phyloP scores from a whole-genome alignment of 2,329 filamentous ascomycete species.

The Phyllosticta capitalensis region DNA sequence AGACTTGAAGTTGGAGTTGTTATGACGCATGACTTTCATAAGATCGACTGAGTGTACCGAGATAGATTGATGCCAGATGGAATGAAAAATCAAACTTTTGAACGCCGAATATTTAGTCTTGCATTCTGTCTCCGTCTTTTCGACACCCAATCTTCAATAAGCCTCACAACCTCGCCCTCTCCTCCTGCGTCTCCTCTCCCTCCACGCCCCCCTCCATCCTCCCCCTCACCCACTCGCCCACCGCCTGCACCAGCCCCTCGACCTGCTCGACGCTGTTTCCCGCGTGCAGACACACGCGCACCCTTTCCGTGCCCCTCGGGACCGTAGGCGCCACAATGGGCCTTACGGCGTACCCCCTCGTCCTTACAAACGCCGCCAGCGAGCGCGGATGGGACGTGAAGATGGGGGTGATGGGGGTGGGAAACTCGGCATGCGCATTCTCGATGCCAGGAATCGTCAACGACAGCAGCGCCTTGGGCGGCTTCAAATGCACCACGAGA shows the following conservation, averaged over 20 bases:
- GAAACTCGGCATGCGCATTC: conserved; percentile 10
- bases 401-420: conserved; percentile 24
- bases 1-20: neutral
- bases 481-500: no score
- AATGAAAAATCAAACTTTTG: neutral
- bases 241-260: conserved; percentile 18
- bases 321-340: conserved; percentile 34
- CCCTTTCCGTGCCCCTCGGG: conserved; percentile 28
- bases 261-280: conserved; percentile 31
- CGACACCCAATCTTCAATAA: neutral
- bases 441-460: neutral
- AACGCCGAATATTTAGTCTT: neutral
- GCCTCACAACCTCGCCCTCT: neutral
- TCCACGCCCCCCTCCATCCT: neutral
- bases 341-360: conserved; percentile 24
- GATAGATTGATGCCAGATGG: neutral
- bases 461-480: no score
- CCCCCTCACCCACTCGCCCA: neutral
- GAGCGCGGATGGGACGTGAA: conserved; percentile 20
- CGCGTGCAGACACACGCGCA: conserved; percentile 35
- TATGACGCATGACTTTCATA: neutral
- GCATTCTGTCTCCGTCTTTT: no score
- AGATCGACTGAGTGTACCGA: neutral
- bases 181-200: neutral
- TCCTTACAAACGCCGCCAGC: conserved; percentile 21